phyloP scores from a whole-genome alignment of 2,329 filamentous ascomycete genomes.

The Arthrobotrys musiformis region DNA sequence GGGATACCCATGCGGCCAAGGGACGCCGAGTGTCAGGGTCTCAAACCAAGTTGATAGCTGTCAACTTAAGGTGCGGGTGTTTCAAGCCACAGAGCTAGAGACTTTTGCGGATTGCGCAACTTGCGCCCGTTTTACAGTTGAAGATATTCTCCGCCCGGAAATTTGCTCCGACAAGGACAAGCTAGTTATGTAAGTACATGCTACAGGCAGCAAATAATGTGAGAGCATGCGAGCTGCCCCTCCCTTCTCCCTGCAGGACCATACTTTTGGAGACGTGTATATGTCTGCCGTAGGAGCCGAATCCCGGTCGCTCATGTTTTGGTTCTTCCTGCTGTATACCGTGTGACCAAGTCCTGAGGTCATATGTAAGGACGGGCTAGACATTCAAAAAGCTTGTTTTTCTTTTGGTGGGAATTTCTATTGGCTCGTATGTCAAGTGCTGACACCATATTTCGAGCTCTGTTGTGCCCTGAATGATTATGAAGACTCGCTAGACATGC shows the following conservation, averaged over 20 bases:
- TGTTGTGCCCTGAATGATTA: background rate
- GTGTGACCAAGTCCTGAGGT: slow-evolving; percentile 1
- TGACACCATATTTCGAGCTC: background rate
- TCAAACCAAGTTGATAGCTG: background rate
- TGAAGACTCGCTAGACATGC: background rate
- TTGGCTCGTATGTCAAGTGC: background rate
- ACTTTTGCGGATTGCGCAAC: slow-evolving; percentile 39
- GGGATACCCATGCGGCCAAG: slow-evolving; percentile 18
- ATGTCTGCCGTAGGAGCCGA: slow-evolving; percentile 4
- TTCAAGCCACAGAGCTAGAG: slow-evolving; percentile 25
- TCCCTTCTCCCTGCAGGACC: slow-evolving; percentile 10
- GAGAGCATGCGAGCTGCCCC: background rate
- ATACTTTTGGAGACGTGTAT: slow-evolving; percentile 1
- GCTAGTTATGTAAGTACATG: slow-evolving; percentile 13
- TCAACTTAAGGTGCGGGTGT: slow-evolving; percentile 25
- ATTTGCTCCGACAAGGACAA: slow-evolving; percentile 41
- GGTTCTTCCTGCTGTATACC: background rate
- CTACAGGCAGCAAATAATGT: background rate
- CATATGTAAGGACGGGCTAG: background rate
- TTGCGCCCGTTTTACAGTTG: slow-evolving; percentile 20
- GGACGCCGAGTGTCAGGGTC: background rate
- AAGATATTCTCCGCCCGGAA: slow-evolving; percentile 47
- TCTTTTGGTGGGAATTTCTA: background rate
- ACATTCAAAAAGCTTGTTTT: slow-evolving; percentile 13
- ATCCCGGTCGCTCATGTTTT: slow-evolving; percentile 11